Evolutionary conservation across 2,329 filamentous ascomycete species (phyloP), one percentile per base, ranked within the genome.

Genomic region (Beauveria bassiana): DNA sequence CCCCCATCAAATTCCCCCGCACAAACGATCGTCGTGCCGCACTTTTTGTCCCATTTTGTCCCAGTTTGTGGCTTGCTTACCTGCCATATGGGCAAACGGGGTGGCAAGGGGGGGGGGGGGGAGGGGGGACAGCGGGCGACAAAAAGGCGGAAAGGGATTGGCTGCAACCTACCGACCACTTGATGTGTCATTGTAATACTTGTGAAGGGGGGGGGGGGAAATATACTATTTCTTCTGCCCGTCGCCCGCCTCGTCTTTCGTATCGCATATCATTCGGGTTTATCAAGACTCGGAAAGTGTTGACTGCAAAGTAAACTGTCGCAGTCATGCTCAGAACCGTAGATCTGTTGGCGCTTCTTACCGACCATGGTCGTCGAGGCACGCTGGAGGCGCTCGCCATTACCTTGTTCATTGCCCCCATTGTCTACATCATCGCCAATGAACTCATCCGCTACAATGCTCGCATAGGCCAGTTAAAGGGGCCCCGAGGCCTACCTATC

Each of bases 401-500:
- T 2, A 66, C 66, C 0, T 46, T 70, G 2, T 22, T 73, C n/a
- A 49, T 68, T 3, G 64, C 73, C 1, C 74, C 78, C 0, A 51
- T 78, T 34, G 62, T 78, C 53, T 82, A 82, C 67, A 64, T 83
- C 58, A 63, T 81, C 22, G 59, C 76, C 63, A 82, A 82, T 64
- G 80, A 83, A 63, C 69, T 80, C n/a, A 68, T 79, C 52, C 78
- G 80, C 47, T 64, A 66, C 59, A 69, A 70, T 62, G 77, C 75
- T 14, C 75, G 81, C 9, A 75, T 84, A 24, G 70, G 72, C 3
- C 75, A 75, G 3, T 71, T 84, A 42, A 71, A 72, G 7, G 82
- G 82, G 0, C 82, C 82, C 0, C 65, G 69, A 0, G 81, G 82
- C 0, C 65, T 83, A 12, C 82, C 81, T 0, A 61, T 85, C 45